These are phyloP conservation scores for Chytriomyces sp. DNA, from an alignment of 192 early-diverging fungal genomes.

Conservation along the genomic window DNA sequence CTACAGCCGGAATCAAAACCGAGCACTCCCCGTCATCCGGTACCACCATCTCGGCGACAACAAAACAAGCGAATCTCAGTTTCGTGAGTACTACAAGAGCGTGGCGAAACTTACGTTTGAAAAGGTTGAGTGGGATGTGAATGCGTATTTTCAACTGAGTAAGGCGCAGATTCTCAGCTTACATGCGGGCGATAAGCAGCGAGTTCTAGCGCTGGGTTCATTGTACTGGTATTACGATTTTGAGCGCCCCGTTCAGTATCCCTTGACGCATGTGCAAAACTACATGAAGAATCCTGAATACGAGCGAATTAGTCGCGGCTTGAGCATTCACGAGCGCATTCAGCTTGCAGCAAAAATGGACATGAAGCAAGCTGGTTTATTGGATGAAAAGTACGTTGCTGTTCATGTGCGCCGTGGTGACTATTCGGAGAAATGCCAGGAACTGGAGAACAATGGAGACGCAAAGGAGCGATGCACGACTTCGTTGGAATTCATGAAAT, in stretches of 20 bases:
- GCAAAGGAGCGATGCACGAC: conserved; percentile 9
- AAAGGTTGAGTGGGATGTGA: conserved; percentile 32
- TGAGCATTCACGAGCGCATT: conserved; percentile 13
- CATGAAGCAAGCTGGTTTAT: background rate
- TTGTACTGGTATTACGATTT: conserved; percentile 51
- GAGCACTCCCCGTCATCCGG: conserved; percentile 12
- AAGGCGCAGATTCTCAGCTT: conserved; percentile 12
- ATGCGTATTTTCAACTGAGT: conserved; percentile 35
- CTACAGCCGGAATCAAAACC: conserved; percentile 31
- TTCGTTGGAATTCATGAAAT: background rate
- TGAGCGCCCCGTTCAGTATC: conserved; percentile 30
- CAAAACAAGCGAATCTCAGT: conserved; percentile 35
- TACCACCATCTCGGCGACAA: conserved; percentile 42
- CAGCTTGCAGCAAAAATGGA: background rate
- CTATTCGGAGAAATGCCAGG: conserved; percentile 39
- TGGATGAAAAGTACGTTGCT: conserved; percentile 26
- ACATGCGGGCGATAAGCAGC: conserved; percentile 20
- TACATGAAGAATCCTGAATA: conserved; percentile 26
- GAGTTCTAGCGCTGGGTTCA: conserved; percentile 40
- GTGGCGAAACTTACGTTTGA: conserved; percentile 35
- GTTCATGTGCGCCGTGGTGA: conserved; percentile 46
- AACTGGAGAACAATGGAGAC: conserved; percentile 4
- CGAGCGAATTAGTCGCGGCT: conserved; percentile 11
- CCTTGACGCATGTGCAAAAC: conserved; percentile 26
- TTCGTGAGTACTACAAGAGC: conserved; percentile 43